Evolutionary conservation across 805 yeast genomes (phyloP).

Genomic region (Candida vaughaniae): DNA sequence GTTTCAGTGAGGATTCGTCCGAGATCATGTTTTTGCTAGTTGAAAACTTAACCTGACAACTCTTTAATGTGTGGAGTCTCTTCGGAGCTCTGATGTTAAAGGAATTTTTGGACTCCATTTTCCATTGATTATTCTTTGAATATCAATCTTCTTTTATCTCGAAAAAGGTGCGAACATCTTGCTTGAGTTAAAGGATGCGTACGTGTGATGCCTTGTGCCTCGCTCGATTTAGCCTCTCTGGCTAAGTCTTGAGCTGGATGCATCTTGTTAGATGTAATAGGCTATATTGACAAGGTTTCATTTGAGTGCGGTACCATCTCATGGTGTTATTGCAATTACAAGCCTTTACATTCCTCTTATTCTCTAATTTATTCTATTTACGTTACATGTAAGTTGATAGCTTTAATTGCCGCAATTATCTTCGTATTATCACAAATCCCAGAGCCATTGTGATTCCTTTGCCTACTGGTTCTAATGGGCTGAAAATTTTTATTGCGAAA

Average conservation of each 20-base stretch:
- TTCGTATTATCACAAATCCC: no score
- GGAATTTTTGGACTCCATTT: slow-evolving; percentile 66
- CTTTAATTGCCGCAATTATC: no score
- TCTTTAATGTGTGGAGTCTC: slow-evolving; percentile 43
- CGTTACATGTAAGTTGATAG: no score
- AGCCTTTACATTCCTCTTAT: slow-evolving; percentile 32
- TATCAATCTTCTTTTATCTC: slow-evolving; percentile 9
- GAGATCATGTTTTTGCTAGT: slow-evolving; percentile 99
- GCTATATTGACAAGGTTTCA: slow-evolving; percentile 41
- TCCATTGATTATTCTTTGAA: slow-evolving; percentile 11
- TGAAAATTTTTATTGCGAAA: slow-evolving; percentile 7
- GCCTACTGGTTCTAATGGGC: background rate
- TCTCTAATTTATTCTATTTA: background rate
- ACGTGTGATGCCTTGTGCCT: slow-evolving; percentile 43
- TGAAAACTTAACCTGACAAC: slow-evolving; percentile 99
- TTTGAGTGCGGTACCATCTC: slow-evolving; percentile 49
- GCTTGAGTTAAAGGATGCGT: slow-evolving; percentile 9
- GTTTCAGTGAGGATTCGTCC: slow-evolving; percentile 99
- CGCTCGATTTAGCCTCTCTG: slow-evolving; percentile 39
- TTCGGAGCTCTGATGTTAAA: slow-evolving; percentile 54
- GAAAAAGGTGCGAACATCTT: slow-evolving; percentile 9
- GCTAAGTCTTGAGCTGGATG: slow-evolving; percentile 49
- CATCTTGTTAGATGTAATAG: slow-evolving; percentile 26
- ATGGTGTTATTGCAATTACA: slow-evolving; percentile 48
- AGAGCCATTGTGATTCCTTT: no score